Base-by-base conservation (phyloP, 225 moss, liverwort and hornwort genomes). In the Sphagnum tenellum region DNA sequence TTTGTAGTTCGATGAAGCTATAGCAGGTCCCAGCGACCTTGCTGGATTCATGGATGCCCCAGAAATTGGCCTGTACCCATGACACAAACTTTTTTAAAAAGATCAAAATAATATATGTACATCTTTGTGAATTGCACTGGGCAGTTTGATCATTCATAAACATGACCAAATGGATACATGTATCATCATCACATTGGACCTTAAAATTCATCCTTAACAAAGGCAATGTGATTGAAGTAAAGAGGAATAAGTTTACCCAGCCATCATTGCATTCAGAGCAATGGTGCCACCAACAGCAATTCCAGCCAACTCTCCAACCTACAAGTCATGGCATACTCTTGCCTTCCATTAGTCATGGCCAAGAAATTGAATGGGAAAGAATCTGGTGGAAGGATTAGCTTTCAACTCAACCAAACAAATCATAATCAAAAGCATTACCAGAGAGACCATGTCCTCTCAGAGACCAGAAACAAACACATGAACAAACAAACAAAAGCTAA, bases 41-140 rank as follows among this genome's bases (percentile, higher is more conserved):
- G 73, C 75, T 1, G 82, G 82, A 60, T 82, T 82, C 82, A 82
- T 78, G 3, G 76, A 78, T 56, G 60, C 82, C 46, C 82, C 71
- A 1, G 82, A 82, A n/a, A 47, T 71, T 3, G 78, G 66, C 2
- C 78, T 82, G 72, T 2, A 0, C n/a, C 52, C 29, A 29, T 29
- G 29, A 29, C 29, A 29, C 0, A 29, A 29, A 29, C 29, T 29
- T 1, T 29, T 29, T 29, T 29, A 29, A 29, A 29, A 29, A 29
- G 29, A 29, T 29, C 29, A 29, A 29, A 29, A 29, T 29, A 29
- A 29, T 0, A 29, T 29, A 29, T 29, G 29, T 29, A 29, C 29
- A 29, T 29, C 29, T 29, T 1, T 29, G 29, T 29, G 29, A 29
- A 29, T 29, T 29, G 29, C 29, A 29, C 29, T 29, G 29, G 29